Percentiles rank a stretch among this genome's conserved stretches.
Evolutionary conservation across 352 stramenopile species (phyloP).

Genomic region (Pythium pyrilobum): DNA sequence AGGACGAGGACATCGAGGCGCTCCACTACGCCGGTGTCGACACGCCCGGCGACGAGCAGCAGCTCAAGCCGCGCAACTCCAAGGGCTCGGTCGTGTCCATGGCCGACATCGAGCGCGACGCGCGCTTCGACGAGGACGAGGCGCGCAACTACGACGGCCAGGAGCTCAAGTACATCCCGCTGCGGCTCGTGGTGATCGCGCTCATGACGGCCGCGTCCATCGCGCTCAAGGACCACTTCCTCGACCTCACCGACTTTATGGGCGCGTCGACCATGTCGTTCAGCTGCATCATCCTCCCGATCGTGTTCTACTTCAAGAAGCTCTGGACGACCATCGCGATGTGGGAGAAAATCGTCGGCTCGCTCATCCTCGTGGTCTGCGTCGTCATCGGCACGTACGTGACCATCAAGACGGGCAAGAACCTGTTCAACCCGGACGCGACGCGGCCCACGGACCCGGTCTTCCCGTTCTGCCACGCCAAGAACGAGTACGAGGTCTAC

Average conservation of each 20-base stretch:
- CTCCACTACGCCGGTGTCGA: background rate
- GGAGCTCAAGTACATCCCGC: constrained; percentile 43
- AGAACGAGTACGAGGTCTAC: constrained; percentile 9
- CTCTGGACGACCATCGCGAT: constrained; percentile 36
- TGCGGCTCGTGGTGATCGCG: constrained; percentile 51
- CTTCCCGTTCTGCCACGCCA: constrained; percentile 55
- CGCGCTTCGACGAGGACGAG: constrained; percentile 25
- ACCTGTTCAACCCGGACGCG: constrained; percentile 31
- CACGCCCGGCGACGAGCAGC: constrained; percentile 7
- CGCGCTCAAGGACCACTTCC: constrained; percentile 42
- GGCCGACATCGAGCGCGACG: constrained; percentile 31
- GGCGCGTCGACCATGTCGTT: constrained; percentile 53
- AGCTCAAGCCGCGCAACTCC: constrained; percentile 19
- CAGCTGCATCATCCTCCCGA: constrained; percentile 62
- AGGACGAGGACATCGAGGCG: constrained; percentile 8
- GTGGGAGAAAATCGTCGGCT: constrained; percentile 19
- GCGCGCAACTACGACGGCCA: constrained; percentile 37
- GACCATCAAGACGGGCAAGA: constrained; percentile 29
- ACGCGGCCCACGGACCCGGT: constrained; percentile 18
- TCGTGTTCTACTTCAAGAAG: constrained; percentile 70
- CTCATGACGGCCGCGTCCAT: constrained; percentile 32
- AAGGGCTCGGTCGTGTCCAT: constrained; percentile 38
- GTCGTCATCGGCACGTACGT: constrained; percentile 35
- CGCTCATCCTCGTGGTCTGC: constrained; percentile 42
- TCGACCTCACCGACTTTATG: constrained; percentile 67